phyloP scores from a whole-genome alignment of 257 asterid species.

The Petunia secreta region DNA sequence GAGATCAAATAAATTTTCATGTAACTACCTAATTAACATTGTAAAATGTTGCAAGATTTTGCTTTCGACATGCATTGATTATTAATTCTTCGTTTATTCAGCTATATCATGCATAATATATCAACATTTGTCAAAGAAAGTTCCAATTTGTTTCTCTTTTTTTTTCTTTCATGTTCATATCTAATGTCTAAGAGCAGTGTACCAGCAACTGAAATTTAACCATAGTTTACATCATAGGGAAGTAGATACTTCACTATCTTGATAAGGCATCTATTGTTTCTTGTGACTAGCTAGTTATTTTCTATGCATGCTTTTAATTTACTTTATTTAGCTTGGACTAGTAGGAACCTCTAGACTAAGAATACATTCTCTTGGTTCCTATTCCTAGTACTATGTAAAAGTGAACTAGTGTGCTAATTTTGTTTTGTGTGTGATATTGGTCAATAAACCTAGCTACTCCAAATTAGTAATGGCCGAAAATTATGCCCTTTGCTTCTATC shows the following conservation, averaged over 20 bases:
- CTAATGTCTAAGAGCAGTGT: neutral
- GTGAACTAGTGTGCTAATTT: neutral
- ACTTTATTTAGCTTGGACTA: conserved; percentile 11
- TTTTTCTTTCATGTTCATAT: neutral
- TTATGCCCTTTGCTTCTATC: neutral
- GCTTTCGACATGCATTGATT: too few species aligned
- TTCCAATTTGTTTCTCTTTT: too few species aligned
- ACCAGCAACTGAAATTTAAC: neutral
- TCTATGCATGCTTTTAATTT: neutral
- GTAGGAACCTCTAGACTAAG: neutral
- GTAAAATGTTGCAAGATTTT: neutral
- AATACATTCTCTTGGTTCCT: neutral
- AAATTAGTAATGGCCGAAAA: neutral
- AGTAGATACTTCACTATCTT: conserved; percentile 8
- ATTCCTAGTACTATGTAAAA: conserved; percentile 19
- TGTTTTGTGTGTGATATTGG: neutral
- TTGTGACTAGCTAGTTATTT: neutral
- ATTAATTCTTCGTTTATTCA: neutral
- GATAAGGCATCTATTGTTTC: neutral
- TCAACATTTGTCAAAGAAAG: too few species aligned
- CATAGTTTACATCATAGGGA: neutral
- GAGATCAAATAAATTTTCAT: neutral
- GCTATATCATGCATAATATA: neutral
- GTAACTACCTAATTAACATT: neutral
- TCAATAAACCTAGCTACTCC: conserved; percentile 1